Evolutionary conservation across 768 basidiomycete genomes (phyloP).

Genomic region (Pisolithus orientalis): DNA sequence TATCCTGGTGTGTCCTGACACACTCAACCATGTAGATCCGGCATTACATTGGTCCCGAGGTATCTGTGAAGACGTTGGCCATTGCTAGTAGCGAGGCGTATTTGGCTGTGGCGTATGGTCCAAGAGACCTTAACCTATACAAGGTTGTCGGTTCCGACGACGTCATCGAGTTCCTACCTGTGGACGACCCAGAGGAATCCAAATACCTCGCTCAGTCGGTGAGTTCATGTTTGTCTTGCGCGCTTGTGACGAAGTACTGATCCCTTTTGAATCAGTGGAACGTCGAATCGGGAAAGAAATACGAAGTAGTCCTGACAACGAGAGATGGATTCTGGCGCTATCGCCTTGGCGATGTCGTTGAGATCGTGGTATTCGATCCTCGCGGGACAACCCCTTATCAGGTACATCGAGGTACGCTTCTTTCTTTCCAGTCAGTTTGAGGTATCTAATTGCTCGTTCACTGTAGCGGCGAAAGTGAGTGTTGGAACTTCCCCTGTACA

Average conservation of each 20-base stretch:
- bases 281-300: too few relatives aligned
- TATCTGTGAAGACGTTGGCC: constrained; percentile 14
- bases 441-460: not conserved
- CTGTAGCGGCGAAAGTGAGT: not conserved
- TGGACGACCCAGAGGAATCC: constrained; percentile 17
- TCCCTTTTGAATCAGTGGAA: constrained; percentile 13
- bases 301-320: constrained; percentile 10
- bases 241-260: not conserved
- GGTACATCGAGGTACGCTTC: constrained; percentile 17
- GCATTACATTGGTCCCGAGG: constrained; percentile 13
- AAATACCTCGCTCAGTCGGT: constrained; percentile 14
- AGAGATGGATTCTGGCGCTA: constrained; percentile 1
- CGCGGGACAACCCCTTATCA: constrained; percentile 6
- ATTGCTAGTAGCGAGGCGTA: constrained; percentile 19
- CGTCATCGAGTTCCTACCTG: not conserved
- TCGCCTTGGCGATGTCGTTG: too few relatives aligned
- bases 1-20: constrained; percentile 4
- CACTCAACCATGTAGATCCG: constrained; percentile 7
- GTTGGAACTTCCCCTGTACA: too few relatives aligned
- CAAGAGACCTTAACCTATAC: constrained; percentile 15
- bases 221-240: not conserved
- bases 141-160: constrained; percentile 6
- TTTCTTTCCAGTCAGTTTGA: not conserved
- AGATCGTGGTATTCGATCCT: not conserved
- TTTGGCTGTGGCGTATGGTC: constrained; percentile 15